These are phyloP conservation scores for Wickerhamomyces kurtzmanii DNA, from an alignment of 805 yeast species.

Conservation along the genomic window DNA sequence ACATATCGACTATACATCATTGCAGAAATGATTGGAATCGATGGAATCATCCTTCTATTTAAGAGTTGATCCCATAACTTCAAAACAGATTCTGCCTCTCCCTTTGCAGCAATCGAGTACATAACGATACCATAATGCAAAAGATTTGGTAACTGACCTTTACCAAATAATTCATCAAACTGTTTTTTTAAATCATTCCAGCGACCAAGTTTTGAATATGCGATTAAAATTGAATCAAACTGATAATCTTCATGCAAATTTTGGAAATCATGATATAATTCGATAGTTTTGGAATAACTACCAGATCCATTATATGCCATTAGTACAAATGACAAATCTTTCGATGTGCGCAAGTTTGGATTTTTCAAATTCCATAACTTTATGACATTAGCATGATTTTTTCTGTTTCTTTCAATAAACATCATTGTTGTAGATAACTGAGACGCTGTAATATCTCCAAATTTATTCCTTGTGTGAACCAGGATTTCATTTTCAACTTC, in stretches of 20 bases:
- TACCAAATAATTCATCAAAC: constrained; percentile 46
- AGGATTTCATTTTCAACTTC: too few relatives aligned
- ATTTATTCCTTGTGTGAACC: too few relatives aligned
- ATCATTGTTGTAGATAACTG: constrained; percentile 19
- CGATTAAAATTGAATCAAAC: constrained; percentile 34
- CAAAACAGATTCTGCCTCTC: constrained; percentile 37
- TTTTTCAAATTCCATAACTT: constrained; percentile 22
- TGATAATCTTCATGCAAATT: constrained; percentile 35
- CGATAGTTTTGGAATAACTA: constrained; percentile 16
- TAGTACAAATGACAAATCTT: constrained; percentile 16
- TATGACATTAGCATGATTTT: constrained; percentile 9
- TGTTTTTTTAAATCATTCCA: constrained; percentile 47
- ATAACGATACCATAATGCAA: constrained; percentile 53
- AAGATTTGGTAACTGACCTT: constrained; percentile 41
- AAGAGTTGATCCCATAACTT: constrained; percentile 37
- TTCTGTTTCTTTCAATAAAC: constrained; percentile 8
- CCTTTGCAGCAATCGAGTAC: constrained; percentile 42
- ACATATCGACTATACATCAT: constrained; percentile 15
- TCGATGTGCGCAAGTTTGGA: too few relatives aligned
- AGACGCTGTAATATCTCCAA: constrained; percentile 14
- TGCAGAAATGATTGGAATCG: constrained; percentile 18
- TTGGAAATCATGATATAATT: constrained; percentile 25
- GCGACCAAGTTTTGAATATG: constrained; percentile 33
- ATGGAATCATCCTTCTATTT: constrained; percentile 37
- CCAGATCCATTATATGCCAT: constrained; percentile 12